A percentile compares a stretch with the other conserved stretches of the same genome.
These are phyloP conservation scores for Phallus indusiatus DNA, from an alignment of 768 basidiomycete species.

Conservation along the genomic window DNA sequence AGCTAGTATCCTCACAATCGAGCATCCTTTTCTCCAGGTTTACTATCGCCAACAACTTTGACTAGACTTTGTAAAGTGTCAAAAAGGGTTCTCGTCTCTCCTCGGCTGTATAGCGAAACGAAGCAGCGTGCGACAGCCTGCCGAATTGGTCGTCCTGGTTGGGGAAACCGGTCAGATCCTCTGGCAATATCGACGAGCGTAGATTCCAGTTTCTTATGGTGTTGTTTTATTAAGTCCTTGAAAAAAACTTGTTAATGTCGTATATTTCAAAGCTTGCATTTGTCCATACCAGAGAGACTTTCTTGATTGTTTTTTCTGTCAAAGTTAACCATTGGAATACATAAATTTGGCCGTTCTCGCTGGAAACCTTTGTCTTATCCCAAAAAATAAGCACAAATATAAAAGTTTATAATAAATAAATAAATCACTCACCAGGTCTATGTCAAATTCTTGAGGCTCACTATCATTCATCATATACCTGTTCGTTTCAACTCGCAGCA, in stretches of 20 bases:
- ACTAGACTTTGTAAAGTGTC: slow-evolving; percentile 77
- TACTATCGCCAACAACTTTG: slow-evolving; percentile 64
- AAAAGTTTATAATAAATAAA: not conserved
- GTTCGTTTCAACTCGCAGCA: not conserved
- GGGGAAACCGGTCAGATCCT: slow-evolving; percentile 57
- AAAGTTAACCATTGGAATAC: slow-evolving; percentile 76
- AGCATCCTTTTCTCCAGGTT: slow-evolving; percentile 50
- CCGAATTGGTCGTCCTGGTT: slow-evolving; percentile 80
- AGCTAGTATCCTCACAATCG: slow-evolving; percentile 46
- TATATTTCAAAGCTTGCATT: not conserved
- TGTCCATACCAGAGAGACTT: slow-evolving; percentile 41
- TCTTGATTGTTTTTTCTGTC: slow-evolving; percentile 48
- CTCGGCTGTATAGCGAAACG: slow-evolving; percentile 59
- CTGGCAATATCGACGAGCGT: slow-evolving; percentile 59
- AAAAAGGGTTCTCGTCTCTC: slow-evolving; percentile 78
- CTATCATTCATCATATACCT: not conserved
- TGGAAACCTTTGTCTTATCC: slow-evolving; percentile 51
- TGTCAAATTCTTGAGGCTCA: not conserved
- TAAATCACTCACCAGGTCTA: slow-evolving; percentile 6
- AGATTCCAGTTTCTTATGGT: slow-evolving; percentile 53
- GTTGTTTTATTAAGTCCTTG: slow-evolving; percentile 58
- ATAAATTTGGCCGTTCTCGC: slow-evolving; percentile 74
- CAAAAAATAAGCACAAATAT: not conserved
- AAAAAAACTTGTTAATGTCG: slow-evolving; percentile 4
- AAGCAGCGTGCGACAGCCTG: slow-evolving; percentile 74